Evolutionary conservation across 805 yeast genomes (phyloP).

Genomic region (Jamesozyma piceae): DNA sequence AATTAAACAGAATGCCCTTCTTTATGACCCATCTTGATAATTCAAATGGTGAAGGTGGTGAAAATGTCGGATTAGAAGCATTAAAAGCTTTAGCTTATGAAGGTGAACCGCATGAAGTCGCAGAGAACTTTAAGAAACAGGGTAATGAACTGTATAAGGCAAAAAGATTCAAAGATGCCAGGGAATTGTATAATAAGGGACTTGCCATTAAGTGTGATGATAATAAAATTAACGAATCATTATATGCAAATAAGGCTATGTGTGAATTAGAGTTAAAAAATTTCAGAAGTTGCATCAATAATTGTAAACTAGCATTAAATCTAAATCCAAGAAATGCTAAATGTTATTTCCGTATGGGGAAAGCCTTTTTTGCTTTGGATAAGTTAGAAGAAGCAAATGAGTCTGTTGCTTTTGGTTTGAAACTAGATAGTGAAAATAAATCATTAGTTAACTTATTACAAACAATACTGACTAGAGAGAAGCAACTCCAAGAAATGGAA

Average conservation of each 20-base stretch:
- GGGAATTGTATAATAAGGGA: conserved; percentile 72
- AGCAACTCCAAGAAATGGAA: conserved; percentile 27
- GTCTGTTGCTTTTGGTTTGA: conserved; percentile 55
- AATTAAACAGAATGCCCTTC: conserved; percentile 77
- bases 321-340: conserved; percentile 64
- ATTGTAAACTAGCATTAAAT: conserved; percentile 62
- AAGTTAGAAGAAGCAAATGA: conserved; percentile 63
- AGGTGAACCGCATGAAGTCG: conserved; percentile 90
- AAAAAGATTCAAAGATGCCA: conserved; percentile 66
- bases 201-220: conserved; percentile 59
- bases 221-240: conserved; percentile 45
- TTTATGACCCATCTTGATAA: conserved; percentile 86
- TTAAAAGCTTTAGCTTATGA: conserved; percentile 85
- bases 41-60: conserved; percentile 68
- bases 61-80: conserved; percentile 72
- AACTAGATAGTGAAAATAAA: conserved; percentile 49
- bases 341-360: conserved; percentile 78
- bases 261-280: conserved; percentile 80
- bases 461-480: conserved; percentile 35
- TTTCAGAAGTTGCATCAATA: conserved; percentile 77
- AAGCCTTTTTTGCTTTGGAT: conserved; percentile 63
- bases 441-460: conserved; percentile 42
- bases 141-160: conserved; percentile 80
- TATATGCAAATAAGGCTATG: conserved; percentile 80
- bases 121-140: conserved; percentile 79